phyloP scores from a whole-genome alignment of 768 basidiomycete species.

The Calvatia gigantea region DNA sequence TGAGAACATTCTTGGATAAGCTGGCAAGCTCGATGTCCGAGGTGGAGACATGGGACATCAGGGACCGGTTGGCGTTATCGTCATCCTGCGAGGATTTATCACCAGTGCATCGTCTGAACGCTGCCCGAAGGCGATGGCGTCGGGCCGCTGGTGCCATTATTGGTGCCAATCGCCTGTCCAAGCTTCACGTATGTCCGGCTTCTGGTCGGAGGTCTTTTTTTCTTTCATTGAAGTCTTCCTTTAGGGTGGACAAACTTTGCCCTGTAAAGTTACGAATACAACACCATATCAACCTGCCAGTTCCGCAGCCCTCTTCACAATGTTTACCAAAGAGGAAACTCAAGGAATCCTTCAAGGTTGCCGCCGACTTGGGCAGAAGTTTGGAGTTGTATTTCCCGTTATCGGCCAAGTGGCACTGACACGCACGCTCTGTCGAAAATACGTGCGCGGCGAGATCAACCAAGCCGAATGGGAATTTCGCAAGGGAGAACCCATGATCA shows the following conservation, averaged over 20 bases:
- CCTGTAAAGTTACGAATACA: slow-evolving; percentile 33
- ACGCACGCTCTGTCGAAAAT: slow-evolving; percentile 45
- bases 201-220: background rate
- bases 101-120: slow-evolving; percentile 28
- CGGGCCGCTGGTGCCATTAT: slow-evolving; percentile 38
- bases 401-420: slow-evolving; percentile 51
- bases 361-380: slow-evolving; percentile 39
- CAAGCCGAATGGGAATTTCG: slow-evolving; percentile 52
- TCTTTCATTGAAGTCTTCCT: background rate
- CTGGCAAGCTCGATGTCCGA: slow-evolving; percentile 21
- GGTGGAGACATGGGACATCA: slow-evolving; percentile 22
- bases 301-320: slow-evolving; percentile 21
- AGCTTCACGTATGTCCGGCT: slow-evolving; percentile 29
- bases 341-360: slow-evolving; percentile 33
- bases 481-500: slow-evolving; percentile 44
- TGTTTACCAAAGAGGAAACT: slow-evolving; percentile 28
- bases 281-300: slow-evolving; percentile 34
- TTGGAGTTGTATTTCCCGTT: slow-evolving; percentile 47
- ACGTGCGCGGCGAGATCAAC: slow-evolving; percentile 43
- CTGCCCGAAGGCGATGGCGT: slow-evolving; percentile 42
- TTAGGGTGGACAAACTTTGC: slow-evolving; percentile 59
- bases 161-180: slow-evolving; percentile 26
- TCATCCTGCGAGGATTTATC: slow-evolving; percentile 34
- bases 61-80: slow-evolving; percentile 38
- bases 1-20: slow-evolving; percentile 42